A percentile compares a stretch with the other conserved stretches of the same genome.
phyloP scores from a whole-genome alignment of 345 rosid species.

The Geranium rotundifolium region DNA sequence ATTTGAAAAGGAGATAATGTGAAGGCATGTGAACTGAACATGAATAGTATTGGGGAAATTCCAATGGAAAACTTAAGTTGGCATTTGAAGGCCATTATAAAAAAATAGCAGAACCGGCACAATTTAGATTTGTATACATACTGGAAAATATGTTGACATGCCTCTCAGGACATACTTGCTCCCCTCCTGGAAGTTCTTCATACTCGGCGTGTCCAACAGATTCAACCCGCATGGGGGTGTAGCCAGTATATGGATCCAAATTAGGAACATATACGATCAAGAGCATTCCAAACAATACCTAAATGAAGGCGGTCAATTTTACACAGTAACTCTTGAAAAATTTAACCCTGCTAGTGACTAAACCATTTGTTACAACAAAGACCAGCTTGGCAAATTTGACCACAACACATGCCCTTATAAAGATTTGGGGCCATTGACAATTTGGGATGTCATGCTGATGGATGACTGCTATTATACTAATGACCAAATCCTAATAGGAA shows the following conservation, averaged over 20 bases:
- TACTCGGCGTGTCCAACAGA: conserved; percentile 56
- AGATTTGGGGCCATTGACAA: not conserved
- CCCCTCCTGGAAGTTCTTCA: conserved; percentile 88
- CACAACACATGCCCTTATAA: not conserved
- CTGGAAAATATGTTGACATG: conserved; percentile 66
- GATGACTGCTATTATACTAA: not conserved
- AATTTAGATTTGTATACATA: conserved; percentile 24
- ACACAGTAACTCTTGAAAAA: not conserved
- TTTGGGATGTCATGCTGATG: not conserved
- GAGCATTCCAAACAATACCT: conserved; percentile 84
- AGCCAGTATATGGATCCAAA: conserved; percentile 89
- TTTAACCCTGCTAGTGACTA: not conserved
- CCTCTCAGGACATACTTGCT: conserved; percentile 84
- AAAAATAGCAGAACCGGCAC: not conserved
- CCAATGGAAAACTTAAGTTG: not conserved
- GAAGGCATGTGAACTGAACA: too few species aligned
- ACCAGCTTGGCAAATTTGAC: not conserved
- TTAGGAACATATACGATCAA: conserved; percentile 63
- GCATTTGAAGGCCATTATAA: not conserved
- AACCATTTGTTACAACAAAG: not conserved
- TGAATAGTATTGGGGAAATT: not conserved
- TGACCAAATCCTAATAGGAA: not conserved
- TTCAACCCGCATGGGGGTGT: conserved; percentile 49
- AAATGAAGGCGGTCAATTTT: conserved; percentile 8
- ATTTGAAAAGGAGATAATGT: not conserved